Conservation (phyloP, 176 grass and related monocot genomes). For the Leersia perrieri region DNA sequence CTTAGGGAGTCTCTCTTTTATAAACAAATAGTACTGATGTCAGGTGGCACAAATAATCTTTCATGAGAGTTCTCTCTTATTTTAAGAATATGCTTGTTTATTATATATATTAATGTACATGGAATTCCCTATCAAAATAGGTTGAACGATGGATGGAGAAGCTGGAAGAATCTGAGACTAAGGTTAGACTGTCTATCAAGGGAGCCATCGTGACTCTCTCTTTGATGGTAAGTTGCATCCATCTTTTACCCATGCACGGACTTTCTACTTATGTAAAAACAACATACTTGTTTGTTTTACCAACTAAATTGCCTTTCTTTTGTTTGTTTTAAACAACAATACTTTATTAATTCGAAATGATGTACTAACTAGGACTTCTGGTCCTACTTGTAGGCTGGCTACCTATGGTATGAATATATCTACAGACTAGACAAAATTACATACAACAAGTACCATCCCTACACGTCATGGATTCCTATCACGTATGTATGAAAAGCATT, state of each 20-base stretch:
- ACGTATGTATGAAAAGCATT: constrained; percentile 55
- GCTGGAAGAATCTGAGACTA: constrained; percentile 90
- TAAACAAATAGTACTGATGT: background rate
- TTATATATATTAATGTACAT: background rate
- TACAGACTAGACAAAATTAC: constrained; percentile 95
- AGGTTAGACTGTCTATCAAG: constrained; percentile 79
- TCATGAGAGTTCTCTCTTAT: background rate
- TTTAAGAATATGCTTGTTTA: background rate
- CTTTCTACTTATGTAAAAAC: background rate
- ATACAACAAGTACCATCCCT: constrained; percentile 98
- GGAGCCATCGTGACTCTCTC: constrained; percentile 65
- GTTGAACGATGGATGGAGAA: constrained; percentile 97
- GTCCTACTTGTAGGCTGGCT: constrained; percentile 60
- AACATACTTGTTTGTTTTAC: background rate
- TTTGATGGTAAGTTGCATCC: constrained; percentile 59
- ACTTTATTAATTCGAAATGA: background rate
- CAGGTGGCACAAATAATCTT: background rate
- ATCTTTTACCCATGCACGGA: background rate
- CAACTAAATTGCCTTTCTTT: background rate
- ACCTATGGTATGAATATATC: constrained; percentile 95
- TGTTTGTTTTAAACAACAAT: background rate
- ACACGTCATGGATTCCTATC: constrained; percentile 99
- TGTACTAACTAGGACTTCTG: constrained; percentile 21
- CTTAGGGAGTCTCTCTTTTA: background rate
- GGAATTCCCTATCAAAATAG: constrained; percentile 37